Evolutionary conservation across 345 rosid genomes (phyloP).

Genomic region (Citrus unshiu): DNA sequence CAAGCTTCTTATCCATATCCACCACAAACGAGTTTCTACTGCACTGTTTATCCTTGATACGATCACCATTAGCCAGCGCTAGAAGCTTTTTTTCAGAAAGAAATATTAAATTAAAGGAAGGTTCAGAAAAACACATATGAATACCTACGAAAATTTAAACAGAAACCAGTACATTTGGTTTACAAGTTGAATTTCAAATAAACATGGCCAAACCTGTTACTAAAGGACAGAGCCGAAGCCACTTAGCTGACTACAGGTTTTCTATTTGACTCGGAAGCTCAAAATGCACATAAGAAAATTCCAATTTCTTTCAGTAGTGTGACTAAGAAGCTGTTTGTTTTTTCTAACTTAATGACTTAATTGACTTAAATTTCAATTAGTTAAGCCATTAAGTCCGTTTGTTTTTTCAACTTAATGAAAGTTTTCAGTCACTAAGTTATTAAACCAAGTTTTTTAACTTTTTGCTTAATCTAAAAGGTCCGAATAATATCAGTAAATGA

Average conservation of each 20-base stretch:
- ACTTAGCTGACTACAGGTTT: not conserved
- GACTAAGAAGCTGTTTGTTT: not conserved
- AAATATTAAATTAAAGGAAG: conserved; percentile 10
- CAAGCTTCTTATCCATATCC: conserved; percentile 83
- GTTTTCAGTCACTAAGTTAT: too few relatives aligned
- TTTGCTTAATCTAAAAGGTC: too few relatives aligned
- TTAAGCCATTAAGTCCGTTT: too few relatives aligned
- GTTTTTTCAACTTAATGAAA: too few relatives aligned
- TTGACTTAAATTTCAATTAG: too few relatives aligned
- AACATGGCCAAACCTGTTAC: too few relatives aligned
- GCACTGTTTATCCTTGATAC: conserved; percentile 90
- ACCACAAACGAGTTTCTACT: conserved; percentile 90
- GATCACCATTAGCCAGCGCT: conserved; percentile 94
- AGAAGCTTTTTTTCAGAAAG: conserved; percentile 57
- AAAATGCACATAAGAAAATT: conserved; percentile 5
- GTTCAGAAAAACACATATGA: conserved; percentile 1
- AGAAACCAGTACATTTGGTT: not conserved
- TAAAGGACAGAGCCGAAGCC: too few relatives aligned
- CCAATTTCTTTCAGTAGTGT: not conserved
- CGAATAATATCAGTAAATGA: too few relatives aligned
- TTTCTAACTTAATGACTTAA: too few relatives aligned
- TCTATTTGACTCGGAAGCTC: conserved; percentile 13
- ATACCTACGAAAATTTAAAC: not conserved
- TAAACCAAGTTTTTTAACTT: too few relatives aligned
- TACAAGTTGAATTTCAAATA: too few relatives aligned